These are phyloP conservation scores for Populus ilicifolia DNA, from an alignment of 345 rosid genomes.

Conservation along the genomic window DNA sequence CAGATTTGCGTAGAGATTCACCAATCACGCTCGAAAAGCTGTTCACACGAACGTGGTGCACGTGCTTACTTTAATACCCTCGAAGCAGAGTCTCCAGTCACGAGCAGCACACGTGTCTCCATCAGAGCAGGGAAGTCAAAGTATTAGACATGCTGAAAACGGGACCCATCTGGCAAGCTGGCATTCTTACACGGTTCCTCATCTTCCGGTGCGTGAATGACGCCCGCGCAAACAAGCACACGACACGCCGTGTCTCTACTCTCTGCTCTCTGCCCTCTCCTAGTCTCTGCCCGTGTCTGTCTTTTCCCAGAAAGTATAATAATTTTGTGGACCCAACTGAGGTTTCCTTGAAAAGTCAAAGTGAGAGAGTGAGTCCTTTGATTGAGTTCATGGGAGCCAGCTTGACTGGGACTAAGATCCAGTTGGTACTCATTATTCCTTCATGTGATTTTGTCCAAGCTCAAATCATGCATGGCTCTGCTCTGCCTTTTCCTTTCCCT, in stretches of 20 bases:
- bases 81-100: background rate
- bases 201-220: constrained; percentile 27
- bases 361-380: background rate
- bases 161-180: background rate
- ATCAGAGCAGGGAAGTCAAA: background rate
- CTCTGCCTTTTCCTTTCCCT: background rate
- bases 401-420: background rate
- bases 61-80: background rate
- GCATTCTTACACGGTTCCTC: constrained; percentile 9
- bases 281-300: background rate
- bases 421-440: background rate
- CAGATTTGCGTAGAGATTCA: background rate
- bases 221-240: constrained; percentile 12
- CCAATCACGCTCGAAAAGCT: background rate
- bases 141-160: background rate
- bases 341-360: background rate
- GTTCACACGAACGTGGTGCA: background rate
- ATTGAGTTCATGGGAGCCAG: background rate
- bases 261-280: background rate
- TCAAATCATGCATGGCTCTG: background rate
- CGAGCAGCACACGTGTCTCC: background rate
- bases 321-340: background rate
- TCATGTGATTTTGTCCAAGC: background rate
- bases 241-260: background rate
- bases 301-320: constrained; percentile 10